Evolutionary conservation across 2,329 filamentous ascomycete genomes (phyloP), one percentile per base, ranked within the genome.

Genomic region (Rosellinia necatrix): DNA sequence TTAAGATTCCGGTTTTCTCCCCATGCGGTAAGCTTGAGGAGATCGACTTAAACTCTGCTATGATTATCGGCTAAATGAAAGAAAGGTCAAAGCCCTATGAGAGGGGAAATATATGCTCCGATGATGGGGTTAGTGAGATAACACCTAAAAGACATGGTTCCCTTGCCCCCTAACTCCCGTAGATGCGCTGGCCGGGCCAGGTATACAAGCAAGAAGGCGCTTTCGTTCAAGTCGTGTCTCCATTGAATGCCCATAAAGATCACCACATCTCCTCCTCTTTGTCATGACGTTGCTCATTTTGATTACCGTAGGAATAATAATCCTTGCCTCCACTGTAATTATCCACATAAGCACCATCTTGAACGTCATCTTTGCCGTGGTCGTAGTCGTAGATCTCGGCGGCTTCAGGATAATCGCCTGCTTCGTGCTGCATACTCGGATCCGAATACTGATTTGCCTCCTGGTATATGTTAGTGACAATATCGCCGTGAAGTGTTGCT

Each of bases 351-450:
- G 74, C 76, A 52, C 64, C 66, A 37, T 71, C 65, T 48, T 76
- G 73, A 38, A 71, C 72, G 40, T 78, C 75, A 40, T 78, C 75
- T 40, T 71, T 74, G 55, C 74, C 73, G 54, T 80, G 78, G 53
- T 79, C 78, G 59, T 81, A 79, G 64, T 81, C 78, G 60, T 81
- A 81, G 34, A 80, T 79, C 58, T 81, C 78, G 57, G 77, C 77
- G 58, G 80, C 77, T 60, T 81, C 78, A 52, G 79, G 75, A 59
- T 81, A 81, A 58, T 81, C 78, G 15, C 69, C 69, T 22, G 77
- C 73, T 49, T 78, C 74, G 22, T 72, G 74, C 38, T 78, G 73
- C 47, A 67, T 66, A 47, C 71, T 72, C 40, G 74, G 71, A 62
- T 81, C 78, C 19, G 73, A 76, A 58, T 81, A 81, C 62, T 80